Base-by-base conservation (phyloP, 306 rosid species). In the Cercis canadensis region DNA sequence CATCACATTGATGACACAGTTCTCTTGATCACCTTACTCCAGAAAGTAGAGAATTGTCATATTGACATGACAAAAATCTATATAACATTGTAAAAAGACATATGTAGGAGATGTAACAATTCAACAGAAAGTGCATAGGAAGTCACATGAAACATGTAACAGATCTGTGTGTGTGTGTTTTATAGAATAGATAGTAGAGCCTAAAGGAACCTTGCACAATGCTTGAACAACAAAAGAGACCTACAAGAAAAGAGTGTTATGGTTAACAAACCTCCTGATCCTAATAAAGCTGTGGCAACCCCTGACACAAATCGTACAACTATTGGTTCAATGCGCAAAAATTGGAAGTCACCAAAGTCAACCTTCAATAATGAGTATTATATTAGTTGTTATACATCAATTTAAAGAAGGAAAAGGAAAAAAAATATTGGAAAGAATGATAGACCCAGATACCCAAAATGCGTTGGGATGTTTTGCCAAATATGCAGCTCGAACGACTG, bases 281-380 rank as follows among this genome's bases (percentile, higher is more conserved):
- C 92, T 83, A 90, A 77, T 73, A 86, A 77, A 57, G 97, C 96
- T 17, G 98, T 90, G 57, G 98, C 98, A 55, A 90, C 92, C 75
- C 96, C 97, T 31, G 98, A 87, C 72, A 94, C 97, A 43, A 84
- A 90, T 37, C 84, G 83, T 72, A 87, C 85, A 70, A 58, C 86
- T 87, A 81, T 89, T 24, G 96, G 97, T 80, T 89, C 83, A 72
- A 94, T 87, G 57, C 90, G 97, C 77, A 89, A 36, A 81, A 94
- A 94, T 62, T 80, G 82, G 82, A 94, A 90, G 88, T 94, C 98
- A n/a, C 92, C 98, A 75, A 91, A 94, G 88, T 90, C 98, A 86
- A 89, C 97, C 98, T 94, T 89, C 86, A 87, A 40, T 60, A 59
- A 14, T 75, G 62, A 80, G 46, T 54, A 66, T 37, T 67, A 43